Base-by-base conservation (phyloP, 331 rosid genomes). In the Erythrophleum ivorense region DNA sequence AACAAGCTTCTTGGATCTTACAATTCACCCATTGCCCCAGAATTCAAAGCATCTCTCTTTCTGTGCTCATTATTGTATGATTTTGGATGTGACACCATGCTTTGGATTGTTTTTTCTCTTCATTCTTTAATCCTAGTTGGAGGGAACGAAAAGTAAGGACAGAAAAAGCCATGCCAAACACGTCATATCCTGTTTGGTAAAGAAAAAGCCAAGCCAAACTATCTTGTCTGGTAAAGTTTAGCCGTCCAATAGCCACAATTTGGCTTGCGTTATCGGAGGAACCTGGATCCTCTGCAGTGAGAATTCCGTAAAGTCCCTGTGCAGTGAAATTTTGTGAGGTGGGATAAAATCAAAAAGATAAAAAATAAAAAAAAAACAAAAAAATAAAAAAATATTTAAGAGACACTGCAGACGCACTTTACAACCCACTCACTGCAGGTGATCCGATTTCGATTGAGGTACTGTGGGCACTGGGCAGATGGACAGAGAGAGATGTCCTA, bases 61-160 rank as follows among this genome's bases (percentile, higher is more conserved):
- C 4, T 69, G 0, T 43, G 48, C 13, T 33, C 69, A 33, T 33
- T 12, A 63, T 63, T 31, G 41, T 10, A 15, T 6, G 14, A 45
- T 43, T 67, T 65, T 19, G 57, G 46, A 64, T 55, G 77, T 43
- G 59, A 73, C 21, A 9, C 73, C 54, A 45, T 54, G 81, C 73
- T 18, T 71, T 71, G 57, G 48, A 55, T 33, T 41, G 58, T 31
- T 62, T 13, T 12, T 5, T 21, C 0, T 2, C 16, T 19, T 16
- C 9, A 6, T 6, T 55, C 9, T 55, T 24, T 52, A 19, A 9
- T 60, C 55, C 50, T 15, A 16, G 40, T 21, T 34, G 2, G 8
- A n/a, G 34, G 74, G 49, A 67, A n/a, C n/a, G 0, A 2, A 21
- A 43, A 29, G 3, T 57, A 11, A 59, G 3, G 52, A 43, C 62